phyloP scores from a whole-genome alignment of 2,329 filamentous ascomycete species.

The Ophiostoma sp. region DNA sequence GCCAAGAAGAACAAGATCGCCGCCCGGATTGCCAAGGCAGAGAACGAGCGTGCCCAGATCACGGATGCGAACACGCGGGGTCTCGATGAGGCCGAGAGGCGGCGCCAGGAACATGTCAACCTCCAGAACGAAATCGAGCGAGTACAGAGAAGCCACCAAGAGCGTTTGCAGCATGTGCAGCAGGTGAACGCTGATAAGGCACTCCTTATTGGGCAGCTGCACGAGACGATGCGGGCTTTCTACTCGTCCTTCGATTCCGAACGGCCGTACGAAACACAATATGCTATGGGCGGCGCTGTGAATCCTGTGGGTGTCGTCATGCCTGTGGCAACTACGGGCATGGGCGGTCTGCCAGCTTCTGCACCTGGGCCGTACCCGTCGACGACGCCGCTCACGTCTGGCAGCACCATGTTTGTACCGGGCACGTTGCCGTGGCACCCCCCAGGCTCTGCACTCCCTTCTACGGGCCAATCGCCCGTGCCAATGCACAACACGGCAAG shows the following conservation, averaged over 20 bases:
- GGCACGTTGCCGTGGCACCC: conserved; percentile 16
- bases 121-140: conserved; percentile 45
- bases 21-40: conserved; percentile 64
- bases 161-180: conserved; percentile 38
- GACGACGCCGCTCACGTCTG: conserved; percentile 23
- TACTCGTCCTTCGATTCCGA: conserved; percentile 42
- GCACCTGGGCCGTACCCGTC: conserved; percentile 18
- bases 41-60: conserved; percentile 66
- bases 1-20: conserved; percentile 69
- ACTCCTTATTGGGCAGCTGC: conserved; percentile 37
- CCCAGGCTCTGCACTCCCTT: background rate
- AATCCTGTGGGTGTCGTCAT: background rate
- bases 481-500: conserved; percentile 22
- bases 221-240: conserved; percentile 38
- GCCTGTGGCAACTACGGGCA: background rate
- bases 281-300: conserved; percentile 1
- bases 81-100: conserved; percentile 58
- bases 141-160: conserved; percentile 42
- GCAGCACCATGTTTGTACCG: conserved; percentile 8
- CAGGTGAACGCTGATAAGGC: conserved; percentile 38
- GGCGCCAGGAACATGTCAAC: conserved; percentile 46
- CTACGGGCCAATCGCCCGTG: conserved; percentile 23
- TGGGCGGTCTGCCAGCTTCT: background rate
- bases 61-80: conserved; percentile 62
- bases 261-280: conserved; percentile 37